Evolutionary conservation across 2,329 filamentous ascomycete genomes (phyloP), one percentile per base, ranked within the genome.

Genomic region (Blastomyces silverae): DNA sequence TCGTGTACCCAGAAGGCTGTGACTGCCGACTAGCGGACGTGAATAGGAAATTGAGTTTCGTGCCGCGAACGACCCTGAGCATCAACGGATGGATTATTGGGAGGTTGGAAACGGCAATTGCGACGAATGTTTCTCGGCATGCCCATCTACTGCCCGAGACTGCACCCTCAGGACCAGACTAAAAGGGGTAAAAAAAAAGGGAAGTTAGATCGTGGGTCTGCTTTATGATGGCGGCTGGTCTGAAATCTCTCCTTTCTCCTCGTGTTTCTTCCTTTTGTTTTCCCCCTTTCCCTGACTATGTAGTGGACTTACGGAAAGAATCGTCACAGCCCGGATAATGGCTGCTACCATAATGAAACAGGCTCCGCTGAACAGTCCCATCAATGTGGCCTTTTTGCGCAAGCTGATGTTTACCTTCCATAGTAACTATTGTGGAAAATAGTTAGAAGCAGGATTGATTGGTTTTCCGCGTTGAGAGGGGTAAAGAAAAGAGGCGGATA

Each of bases 341-440:
- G 81, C 82, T 25, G 80, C 80, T 52, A 81, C 78, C 68, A 83
- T 84, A 59, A 85, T 80, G 68, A 86, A 85, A 15, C 82, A 69
- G 6, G 82, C 84, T 15, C 83, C 83, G 46, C 80, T 80, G 71
- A 86, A 86, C 20, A 87, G 76, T 4, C 84, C 66, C 1, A 83
- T 75, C 0, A 86, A 75, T 2, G 81, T 79, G 1, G 81, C 68
- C 69, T 87, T 87, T 68, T 82, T 83, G 7, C 75, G 73, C 28
- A 78, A 75, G 11, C 74, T 76, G 7, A 87, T 75, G 6, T 78
- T 79, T 0, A 84, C 80, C 64, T 77, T 77, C 78, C 81, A 84
- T 1, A 87, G 75, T 76, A 87, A 81, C 66, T 83, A 74, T 20
- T 22, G 4, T 42, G 11, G 20, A 2, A 10, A 37, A 17, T 52